Base-by-base conservation (phyloP, 768 basidiomycete species). In the Cyathus striatus region DNA sequence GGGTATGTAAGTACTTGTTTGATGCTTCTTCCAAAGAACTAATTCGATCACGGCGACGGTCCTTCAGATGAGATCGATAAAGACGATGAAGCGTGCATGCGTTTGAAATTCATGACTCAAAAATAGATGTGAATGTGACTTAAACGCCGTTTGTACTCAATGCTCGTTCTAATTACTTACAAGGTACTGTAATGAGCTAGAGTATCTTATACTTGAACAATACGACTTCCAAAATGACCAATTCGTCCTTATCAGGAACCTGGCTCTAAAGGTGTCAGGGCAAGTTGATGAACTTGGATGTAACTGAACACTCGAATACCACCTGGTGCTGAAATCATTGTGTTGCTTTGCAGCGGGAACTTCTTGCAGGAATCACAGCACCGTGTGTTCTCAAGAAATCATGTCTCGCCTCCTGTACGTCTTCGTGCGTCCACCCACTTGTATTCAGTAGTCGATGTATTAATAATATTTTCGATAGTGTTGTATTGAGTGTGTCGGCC, bases 341-440 rank as follows among this genome's bases (percentile, higher is more conserved):
- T 99, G 1, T 72, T 99, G 17, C 96, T 96, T 24, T 99, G 96
- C 60, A 96, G 96, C 41, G 96, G 23, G 99, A 99, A 71, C 98
- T 96, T 10, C 76, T 99, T 4, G 96, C 99, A 7, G 96, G 96
- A n/a, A 97, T 99, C 57, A 98, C 95, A 2, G 96, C 96, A 9
- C 96, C 96, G 14, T 97, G 95, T 58, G 99, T 96, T 21, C 94
- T 99, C 70, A 97, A 97, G 72, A 99, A 99, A 68, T 96, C 93
- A 17, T 95, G 92, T 59, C 76, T 99, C 14, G 94, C 99, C 12
- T 70, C 99, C 33, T 98, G 95, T 65, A 99, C 96, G 18, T 97
- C 95, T 38, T 93, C 91, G 93, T 96, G 63, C 68, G 92, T 14
- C 38, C 42, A 43, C 33, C 39, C 10, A 48, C n/a, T 24, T 32